Evolutionary conservation across 371 early-diverging fungal species (phyloP), one percentile per base, ranked within the genome.

Genomic region (Catenaria anguillulae): DNA sequence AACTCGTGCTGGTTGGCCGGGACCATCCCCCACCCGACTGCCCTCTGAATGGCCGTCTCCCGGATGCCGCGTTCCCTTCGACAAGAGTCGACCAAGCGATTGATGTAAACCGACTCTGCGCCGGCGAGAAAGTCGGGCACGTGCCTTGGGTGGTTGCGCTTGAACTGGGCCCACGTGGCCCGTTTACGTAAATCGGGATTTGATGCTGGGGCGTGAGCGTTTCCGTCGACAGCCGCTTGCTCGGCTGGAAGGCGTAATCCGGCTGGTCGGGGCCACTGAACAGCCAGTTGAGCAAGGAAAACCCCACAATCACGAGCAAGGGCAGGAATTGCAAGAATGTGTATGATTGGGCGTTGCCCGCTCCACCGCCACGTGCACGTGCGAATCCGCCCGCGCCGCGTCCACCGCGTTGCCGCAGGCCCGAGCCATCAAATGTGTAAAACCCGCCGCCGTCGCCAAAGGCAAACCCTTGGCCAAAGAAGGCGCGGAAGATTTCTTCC

Each of bases 401-500:
- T n/a, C n/a, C n/a, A n/a, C n/a, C n/a, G n/a, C n/a, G n/a, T n/a
- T n/a, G n/a, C n/a, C n/a, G n/a, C n/a, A n/a, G n/a, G n/a, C n/a
- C n/a, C n/a, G n/a, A n/a, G n/a, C n/a, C n/a, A n/a, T n/a, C n/a
- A n/a, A n/a, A n/a, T n/a, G n/a, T 17, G 21, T 17, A 43, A 17
- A 37, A 8, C 24, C 46, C 46, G 46, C 46, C 46, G 6, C n/a
- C 8, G 10, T 17, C 8, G n/a, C n/a, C 46, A 17, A 46, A 46
- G n/a, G n/a, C 23, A 24, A 46, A 46, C n/a, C 46, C 46, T 17
- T 5, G 46, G 0, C 88, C 87, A 72, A 93, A 93, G 67, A 97
- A 95, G 90, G 93, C 92, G 71, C 91, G 91, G 77, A 95, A 93
- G 34, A 95, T 64, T 13, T 95, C 94, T 67, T 95, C 97, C 2